phyloP scores from a whole-genome alignment of 1,139 yeast species.

The Debaryomyces singareniensis region DNA sequence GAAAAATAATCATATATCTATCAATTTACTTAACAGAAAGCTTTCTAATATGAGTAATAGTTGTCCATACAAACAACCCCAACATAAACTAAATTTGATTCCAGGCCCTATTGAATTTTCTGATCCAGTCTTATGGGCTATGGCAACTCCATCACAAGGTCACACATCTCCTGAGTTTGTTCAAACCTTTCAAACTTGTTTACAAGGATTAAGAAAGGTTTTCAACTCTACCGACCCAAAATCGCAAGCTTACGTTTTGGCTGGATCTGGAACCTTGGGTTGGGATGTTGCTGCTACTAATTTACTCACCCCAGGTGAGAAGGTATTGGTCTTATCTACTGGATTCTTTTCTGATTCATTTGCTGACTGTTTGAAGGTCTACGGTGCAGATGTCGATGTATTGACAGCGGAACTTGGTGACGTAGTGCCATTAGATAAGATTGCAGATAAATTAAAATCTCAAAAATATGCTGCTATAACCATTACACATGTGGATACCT shows the following conservation, averaged over 20 bases:
- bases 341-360: slow-evolving; percentile 88
- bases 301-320: slow-evolving; percentile 58
- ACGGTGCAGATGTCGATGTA: slow-evolving; percentile 68
- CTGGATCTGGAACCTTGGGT: slow-evolving; percentile 93
- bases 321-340: slow-evolving; percentile 80
- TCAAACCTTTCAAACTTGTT: slow-evolving; percentile 61
- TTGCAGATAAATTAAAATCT: slow-evolving; percentile 48
- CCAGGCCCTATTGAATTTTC: slow-evolving; percentile 95
- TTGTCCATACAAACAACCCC: slow-evolving; percentile 35
- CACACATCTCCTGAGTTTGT: slow-evolving; percentile 90
- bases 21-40: too few relatives aligned
- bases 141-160: slow-evolving; percentile 80
- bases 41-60: neutral
- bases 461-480: slow-evolving; percentile 65
- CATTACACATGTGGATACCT: slow-evolving; percentile 92
- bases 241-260: slow-evolving; percentile 73
- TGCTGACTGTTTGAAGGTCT: slow-evolving; percentile 69
- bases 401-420: slow-evolving; percentile 68
- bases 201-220: slow-evolving; percentile 62
- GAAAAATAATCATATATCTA: too few relatives aligned
- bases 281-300: slow-evolving; percentile 90
- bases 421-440: slow-evolving; percentile 50
- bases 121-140: slow-evolving; percentile 72
- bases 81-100: slow-evolving; percentile 60
- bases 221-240: slow-evolving; percentile 62